phyloP scores from a whole-genome alignment of 1,139 yeast genomes.

The Debaryomyces udenii region DNA sequence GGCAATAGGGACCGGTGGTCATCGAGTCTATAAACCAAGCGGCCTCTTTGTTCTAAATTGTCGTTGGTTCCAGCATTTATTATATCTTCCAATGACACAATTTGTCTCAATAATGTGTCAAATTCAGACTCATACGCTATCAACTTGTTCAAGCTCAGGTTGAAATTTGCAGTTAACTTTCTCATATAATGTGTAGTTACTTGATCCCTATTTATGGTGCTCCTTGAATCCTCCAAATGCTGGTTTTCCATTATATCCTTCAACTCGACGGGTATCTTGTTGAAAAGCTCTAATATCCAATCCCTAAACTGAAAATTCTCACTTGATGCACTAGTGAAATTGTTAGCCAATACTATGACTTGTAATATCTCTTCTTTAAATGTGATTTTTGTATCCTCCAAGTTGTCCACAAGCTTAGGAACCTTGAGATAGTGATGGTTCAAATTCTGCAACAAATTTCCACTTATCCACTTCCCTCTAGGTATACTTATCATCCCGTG shows the following conservation, averaged over 20 bases:
- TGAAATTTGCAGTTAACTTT: slow-evolving; percentile 40
- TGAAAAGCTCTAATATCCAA: slow-evolving; percentile 42
- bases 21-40: slow-evolving; percentile 31
- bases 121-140: slow-evolving; percentile 49
- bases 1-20: slow-evolving; percentile 22
- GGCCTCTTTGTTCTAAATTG: slow-evolving; percentile 29
- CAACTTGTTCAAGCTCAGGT: slow-evolving; percentile 39
- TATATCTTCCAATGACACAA: slow-evolving; percentile 46
- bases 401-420: slow-evolving; percentile 59
- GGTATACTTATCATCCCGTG: slow-evolving; percentile 78
- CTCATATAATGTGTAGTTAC: slow-evolving; percentile 38
- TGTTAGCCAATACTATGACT: slow-evolving; percentile 50
- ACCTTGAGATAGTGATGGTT: slow-evolving; percentile 55
- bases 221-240: slow-evolving; percentile 24
- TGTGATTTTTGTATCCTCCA: slow-evolving; percentile 65
- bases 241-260: slow-evolving; percentile 40
- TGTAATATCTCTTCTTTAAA: slow-evolving; percentile 68
- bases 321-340: slow-evolving; percentile 36
- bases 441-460: slow-evolving; percentile 42
- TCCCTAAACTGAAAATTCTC: slow-evolving; percentile 41
- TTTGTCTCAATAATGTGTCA: slow-evolving; percentile 33
- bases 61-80: slow-evolving; percentile 33
- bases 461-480: slow-evolving; percentile 55
- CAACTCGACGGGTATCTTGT: slow-evolving; percentile 39
- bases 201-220: slow-evolving; percentile 37